A percentile compares a stretch with the other conserved stretches of the same genome.
Evolutionary conservation across 2,329 filamentous ascomycete species (phyloP).

Genomic region (Neofusicoccum cordaticola): DNA sequence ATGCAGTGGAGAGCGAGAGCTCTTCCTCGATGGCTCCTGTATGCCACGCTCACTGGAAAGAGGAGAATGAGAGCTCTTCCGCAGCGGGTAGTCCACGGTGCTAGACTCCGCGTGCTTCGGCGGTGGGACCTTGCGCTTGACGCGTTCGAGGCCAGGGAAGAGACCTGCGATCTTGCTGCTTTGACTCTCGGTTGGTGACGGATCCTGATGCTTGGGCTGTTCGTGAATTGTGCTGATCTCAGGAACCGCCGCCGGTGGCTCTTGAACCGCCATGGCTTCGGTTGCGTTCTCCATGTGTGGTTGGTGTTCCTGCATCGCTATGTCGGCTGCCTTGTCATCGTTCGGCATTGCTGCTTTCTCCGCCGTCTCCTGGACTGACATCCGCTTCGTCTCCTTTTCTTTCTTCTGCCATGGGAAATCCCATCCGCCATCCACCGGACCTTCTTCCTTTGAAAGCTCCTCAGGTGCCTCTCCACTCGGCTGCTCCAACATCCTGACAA

Average conservation of each 20-base stretch:
- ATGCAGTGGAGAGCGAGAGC: not conserved
- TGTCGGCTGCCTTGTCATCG: not conserved
- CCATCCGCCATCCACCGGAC: not conserved
- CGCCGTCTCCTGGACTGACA: not conserved
- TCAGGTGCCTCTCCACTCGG: not conserved
- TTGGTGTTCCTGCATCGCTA: not conserved
- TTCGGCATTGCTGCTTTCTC: not conserved
- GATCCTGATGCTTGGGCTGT: not conserved
- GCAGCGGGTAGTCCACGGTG: slow-evolving; percentile 17
- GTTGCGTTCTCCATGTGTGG: not conserved
- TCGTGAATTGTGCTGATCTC: not conserved
- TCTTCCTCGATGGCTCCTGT: not conserved
- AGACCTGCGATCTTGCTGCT: slow-evolving; percentile 16
- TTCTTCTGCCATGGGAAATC: not conserved
- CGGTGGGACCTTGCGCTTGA: slow-evolving; percentile 35
- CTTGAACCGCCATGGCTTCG: not conserved
- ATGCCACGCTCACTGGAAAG: not conserved
- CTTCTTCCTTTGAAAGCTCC: not conserved
- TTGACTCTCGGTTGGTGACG: not conserved
- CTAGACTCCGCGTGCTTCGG: slow-evolving; percentile 26
- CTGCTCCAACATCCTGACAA: not conserved
- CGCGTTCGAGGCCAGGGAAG: slow-evolving; percentile 21
- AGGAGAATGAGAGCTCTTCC: slow-evolving; percentile 23
- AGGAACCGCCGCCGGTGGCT: not conserved
- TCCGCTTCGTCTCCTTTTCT: not conserved